phyloP scores from a whole-genome alignment of 371 early-diverging fungal species.

The Globomyces sp. region DNA sequence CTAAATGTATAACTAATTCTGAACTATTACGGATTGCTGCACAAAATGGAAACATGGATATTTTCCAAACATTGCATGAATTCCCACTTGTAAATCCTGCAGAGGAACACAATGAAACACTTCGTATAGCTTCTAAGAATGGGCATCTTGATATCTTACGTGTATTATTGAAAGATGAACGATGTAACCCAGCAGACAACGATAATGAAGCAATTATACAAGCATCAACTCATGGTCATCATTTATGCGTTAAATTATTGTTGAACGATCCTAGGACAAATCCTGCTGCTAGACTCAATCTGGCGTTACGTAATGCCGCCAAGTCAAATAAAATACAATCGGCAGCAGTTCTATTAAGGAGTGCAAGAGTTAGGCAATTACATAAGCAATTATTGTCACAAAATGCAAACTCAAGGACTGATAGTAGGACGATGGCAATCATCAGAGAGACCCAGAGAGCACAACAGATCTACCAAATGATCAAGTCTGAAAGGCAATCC shows the following conservation, averaged over 20 bases:
- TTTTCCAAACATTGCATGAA: constrained; percentile 1
- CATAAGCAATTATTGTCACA: no score
- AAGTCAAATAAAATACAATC: no score
- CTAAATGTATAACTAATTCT: no score
- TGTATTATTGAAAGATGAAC: background rate
- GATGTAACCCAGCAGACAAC: constrained; percentile 16
- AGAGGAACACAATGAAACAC: constrained; percentile 1
- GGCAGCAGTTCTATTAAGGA: no score
- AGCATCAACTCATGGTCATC: constrained; percentile 17
- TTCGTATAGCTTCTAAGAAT: constrained; percentile 11
- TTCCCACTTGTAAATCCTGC: constrained; percentile 8
- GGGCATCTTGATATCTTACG: constrained; percentile 7
- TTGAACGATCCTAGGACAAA: background rate
- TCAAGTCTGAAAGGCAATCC: no score
- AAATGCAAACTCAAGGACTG: no score
- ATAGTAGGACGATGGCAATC: no score
- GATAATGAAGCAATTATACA: constrained; percentile 16
- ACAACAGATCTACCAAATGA: no score
- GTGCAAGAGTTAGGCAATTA: no score
- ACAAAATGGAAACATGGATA: constrained; percentile 17
- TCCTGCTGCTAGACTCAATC: no score
- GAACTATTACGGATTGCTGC: constrained; percentile 3
- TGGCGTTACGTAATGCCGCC: no score
- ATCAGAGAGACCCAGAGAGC: no score
- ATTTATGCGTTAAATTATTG: constrained; percentile 6